Base-by-base conservation (phyloP, 345 rosid species). In the Iberis pinnata region DNA sequence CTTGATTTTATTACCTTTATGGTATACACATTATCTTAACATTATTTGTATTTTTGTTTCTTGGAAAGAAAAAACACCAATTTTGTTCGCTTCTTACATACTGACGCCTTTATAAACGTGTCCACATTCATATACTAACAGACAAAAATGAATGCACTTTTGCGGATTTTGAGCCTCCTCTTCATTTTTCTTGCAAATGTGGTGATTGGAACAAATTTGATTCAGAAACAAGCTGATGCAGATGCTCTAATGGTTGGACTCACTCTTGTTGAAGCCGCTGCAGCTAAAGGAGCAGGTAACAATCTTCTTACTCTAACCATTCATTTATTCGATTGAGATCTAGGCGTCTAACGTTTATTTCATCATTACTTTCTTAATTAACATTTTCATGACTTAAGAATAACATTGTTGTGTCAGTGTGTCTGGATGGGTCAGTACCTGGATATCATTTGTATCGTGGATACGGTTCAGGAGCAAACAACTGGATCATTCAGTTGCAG, bases 401-500 rank as follows among this genome's bases (percentile, higher is more conserved):
- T 15, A 7, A 14, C 6, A 12, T 49, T 57, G 38, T 31, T 32
- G 44, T n/a, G 68, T 65, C 83, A 90, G 96, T 87, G 58, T 90
- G 98, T 64, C 72, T 87, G 75, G 98, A 90, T 65, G 98, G 96
- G 35, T 82, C 92, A 56, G 82, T 93, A 3, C 92, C 96, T 4
- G 98, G 95, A 64, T 90, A 87, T 79, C 90, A 84, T 55, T 56
- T 80, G 12, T 61, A 77, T 48, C 76, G 60, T 25, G 97, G 97
- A 20, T 80, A 12, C 49, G 98, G 95, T 38, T 43, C 82, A 15
- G 95, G 96, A 53, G 51, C 68, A 58, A 66, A 82, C 67, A 90
- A 78, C 46, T 90, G 98, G 96, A 51, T 90, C 54, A 78, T 87
- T 69, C 76, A 75, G 33, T 56, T 90, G 37, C 90, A 84, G 96